Evolutionary conservation across 2,329 filamentous ascomycete species (phyloP).

Genomic region (Cyphellophora europaea): DNA sequence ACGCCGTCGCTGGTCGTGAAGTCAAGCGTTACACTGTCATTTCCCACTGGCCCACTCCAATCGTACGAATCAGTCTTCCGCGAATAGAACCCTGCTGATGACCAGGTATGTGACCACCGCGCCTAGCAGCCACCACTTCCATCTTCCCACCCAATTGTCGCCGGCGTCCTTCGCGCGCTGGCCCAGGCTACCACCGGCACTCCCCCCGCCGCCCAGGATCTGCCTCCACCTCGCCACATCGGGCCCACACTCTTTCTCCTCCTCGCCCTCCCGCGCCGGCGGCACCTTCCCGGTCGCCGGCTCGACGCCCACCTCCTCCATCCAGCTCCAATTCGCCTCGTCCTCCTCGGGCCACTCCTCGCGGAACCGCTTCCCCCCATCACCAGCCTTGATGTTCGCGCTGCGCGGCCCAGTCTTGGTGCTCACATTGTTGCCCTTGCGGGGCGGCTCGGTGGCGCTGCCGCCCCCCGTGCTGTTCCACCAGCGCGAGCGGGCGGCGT

Average conservation of each 20-base stretch:
- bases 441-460: constrained; percentile 43
- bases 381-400: constrained; percentile 72
- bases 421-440: constrained; percentile 41
- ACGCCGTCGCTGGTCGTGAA: too few species aligned
- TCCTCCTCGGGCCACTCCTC: constrained; percentile 86
- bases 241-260: constrained; percentile 43
- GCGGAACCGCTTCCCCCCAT: constrained; percentile 84
- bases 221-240: constrained; percentile 55
- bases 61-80: too few species aligned
- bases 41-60: too few species aligned
- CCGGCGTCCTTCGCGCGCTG: constrained; percentile 67
- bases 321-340: constrained; percentile 84
- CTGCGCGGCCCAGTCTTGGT: constrained; percentile 52
- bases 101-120: constrained; percentile 75
- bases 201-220: constrained; percentile 51
- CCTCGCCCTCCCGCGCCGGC: constrained; percentile 32
- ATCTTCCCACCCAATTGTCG: constrained; percentile 69
- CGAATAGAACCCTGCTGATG: constrained; percentile 64
- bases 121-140: constrained; percentile 65
- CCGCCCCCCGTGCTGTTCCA: constrained; percentile 95
- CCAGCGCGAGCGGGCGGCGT: constrained; percentile 74
- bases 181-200: constrained; percentile 46
- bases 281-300: constrained; percentile 59
- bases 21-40: too few species aligned
- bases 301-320: constrained; percentile 75